These are phyloP conservation scores for Houttuynia cordata DNA, from an alignment of 164 flowering plant species.

Conservation along the genomic window DNA sequence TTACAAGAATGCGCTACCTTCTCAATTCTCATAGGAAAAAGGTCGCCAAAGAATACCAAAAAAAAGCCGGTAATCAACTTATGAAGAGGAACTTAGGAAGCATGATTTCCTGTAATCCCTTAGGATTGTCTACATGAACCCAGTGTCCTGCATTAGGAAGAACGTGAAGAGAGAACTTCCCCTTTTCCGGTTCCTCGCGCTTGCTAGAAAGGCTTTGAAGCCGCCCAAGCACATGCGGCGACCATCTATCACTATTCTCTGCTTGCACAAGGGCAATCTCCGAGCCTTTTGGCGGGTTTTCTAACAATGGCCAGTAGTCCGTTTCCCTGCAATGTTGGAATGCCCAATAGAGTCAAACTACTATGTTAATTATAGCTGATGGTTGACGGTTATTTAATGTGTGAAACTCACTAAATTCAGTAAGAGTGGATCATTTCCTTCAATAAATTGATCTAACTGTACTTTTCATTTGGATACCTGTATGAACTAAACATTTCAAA, in stretches of 20 bases:
- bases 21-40: no score
- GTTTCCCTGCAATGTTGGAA: slow-evolving; percentile 39
- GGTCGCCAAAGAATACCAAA: no score
- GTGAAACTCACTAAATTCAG: background rate
- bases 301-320: slow-evolving; percentile 73
- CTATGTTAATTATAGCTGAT: background rate
- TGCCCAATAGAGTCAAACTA: no score
- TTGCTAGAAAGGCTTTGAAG: slow-evolving; percentile 40
- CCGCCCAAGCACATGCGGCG: slow-evolving; percentile 30
- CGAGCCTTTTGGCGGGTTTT: slow-evolving; percentile 64
- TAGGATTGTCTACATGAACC: slow-evolving; percentile 95
- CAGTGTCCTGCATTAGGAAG: slow-evolving; percentile 89
- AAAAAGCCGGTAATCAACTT: slow-evolving; percentile 10
- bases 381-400: background rate
- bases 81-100: slow-evolving; percentile 50
- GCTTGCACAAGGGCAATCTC: slow-evolving; percentile 67
- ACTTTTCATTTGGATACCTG: slow-evolving; percentile 29
- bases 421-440: background rate
- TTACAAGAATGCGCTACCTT: no score
- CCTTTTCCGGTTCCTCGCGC: slow-evolving; percentile 24
- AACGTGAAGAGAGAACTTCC: slow-evolving; percentile 52
- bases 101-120: slow-evolving; percentile 74
- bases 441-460: background rate
- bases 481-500: slow-evolving; percentile 83
- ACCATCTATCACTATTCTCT: slow-evolving; percentile 94